Evolutionary conservation across 441 rosid genomes (phyloP), one percentile per base, ranked within the genome.

Genomic region (Viola pubescens): DNA sequence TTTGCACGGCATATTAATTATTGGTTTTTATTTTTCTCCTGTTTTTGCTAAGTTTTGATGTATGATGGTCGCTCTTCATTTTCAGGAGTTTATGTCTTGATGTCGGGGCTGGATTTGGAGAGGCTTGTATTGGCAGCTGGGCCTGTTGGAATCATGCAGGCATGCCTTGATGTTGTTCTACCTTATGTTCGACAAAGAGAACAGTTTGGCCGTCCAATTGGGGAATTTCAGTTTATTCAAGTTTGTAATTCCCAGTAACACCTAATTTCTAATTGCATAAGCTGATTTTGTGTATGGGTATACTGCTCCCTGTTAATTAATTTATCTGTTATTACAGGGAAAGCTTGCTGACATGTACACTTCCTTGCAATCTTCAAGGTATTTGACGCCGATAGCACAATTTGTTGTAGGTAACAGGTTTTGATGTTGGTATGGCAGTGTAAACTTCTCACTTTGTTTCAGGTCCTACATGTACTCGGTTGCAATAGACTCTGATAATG

Each of bases 81-180:
- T 78, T 70, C 84, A 89, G 97, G 97, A 47, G 98, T 86, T 56
- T 89, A 89, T 71, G 92, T 92, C 65, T 79, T 92, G 83, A 94
- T 94, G 97, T 94, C 98, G 0, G 96, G 98, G 62, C 85, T 92
- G 4, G 98, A 89, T 83, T 75, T 92, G 74, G 96, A 92, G 78
- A 79, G 95, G 74, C 96, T 87, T 77, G 87, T 92, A 56, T 83
- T 92, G 80, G 84, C 96, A 52, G 83, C 88, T 78, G 96, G 97
- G 14, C 98, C 98, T 8, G 66, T 92, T 39, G 96, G 97, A 59
- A 92, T 92, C 62, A 89, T 92, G 97, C 97, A 92, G 76, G 90
- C 95, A 69, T 84, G 96, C 72, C 89, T 92, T 49, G 98, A 92
- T 76, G 82, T 66, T 46, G 97, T 84, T 66, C 97, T 92, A 76